Evolutionary conservation across 305 asterid species (phyloP), one percentile per base, ranked within the genome.

Genomic region (Galium porrigens): DNA sequence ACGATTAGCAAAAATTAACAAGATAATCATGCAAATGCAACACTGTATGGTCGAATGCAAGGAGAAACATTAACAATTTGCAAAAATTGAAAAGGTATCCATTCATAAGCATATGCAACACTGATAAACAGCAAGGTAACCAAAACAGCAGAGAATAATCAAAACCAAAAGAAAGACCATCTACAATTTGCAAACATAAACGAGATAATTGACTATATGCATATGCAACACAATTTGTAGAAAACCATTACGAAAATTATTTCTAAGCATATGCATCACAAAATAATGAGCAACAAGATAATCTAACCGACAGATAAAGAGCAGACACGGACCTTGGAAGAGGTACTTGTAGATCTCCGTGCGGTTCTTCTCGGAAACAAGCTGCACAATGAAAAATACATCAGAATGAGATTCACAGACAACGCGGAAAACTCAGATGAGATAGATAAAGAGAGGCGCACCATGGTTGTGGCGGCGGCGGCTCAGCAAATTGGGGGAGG

Each of bases 341-440:
- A 90, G 92, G 84, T 90, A 90, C 66, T 90, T 90, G 72, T 84
- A 87, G 90, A 90, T 90, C 78, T 87, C 97, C 71, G 86, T 85
- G 72, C 97, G 63, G 76, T 87, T 90, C 82, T 87, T 86, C 87
- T 87, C 95, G 0, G 95, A 18, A 17, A 90, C 87, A 61, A 90
- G 82, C 97, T 89, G 85, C 20, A 1, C 18, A 14, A 3, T 27
- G 7, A 30, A 57, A 57, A n/a, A 46, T 2, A 5, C 52, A 7
- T 46, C 20, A n/a, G 22, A 46, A 1, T n/a, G 1, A 8, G 15
- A 20, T 42, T 42, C 15, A 11, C 1, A 11, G 15, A 14, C 30
- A 27, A 14, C 6, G 4, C 20, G 6, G 53, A 46, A 46, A 15
- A 46, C n/a, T 14, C 25, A 17, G 25, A n/a, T 3, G 4, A 4